Percentiles rank a stretch among this genome's conserved stretches.
Conservation (phyloP, 2,329 filamentous ascomycete species). For the Coleophoma crateriformis region DNA sequence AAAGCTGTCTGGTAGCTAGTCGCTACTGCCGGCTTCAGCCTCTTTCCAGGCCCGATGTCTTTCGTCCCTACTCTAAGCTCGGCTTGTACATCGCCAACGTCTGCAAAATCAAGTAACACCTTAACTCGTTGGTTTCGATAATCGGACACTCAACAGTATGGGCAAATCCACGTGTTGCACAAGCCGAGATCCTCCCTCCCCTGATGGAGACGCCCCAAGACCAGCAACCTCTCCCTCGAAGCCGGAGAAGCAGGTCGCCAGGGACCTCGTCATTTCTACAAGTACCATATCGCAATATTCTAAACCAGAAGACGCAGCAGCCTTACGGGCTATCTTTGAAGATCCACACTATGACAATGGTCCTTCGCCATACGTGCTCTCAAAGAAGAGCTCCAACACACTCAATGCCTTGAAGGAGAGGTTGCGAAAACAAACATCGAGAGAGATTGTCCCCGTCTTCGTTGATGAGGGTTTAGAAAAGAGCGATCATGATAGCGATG, state of each 20-base stretch:
- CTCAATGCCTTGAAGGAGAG: constrained; percentile 40
- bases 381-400: constrained; percentile 31
- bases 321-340: constrained; percentile 21
- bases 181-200: constrained; percentile 21
- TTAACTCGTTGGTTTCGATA: too few relatives aligned
- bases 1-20: too few relatives aligned
- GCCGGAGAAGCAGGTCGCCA: background rate
- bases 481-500: too few relatives aligned
- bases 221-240: constrained; percentile 6
- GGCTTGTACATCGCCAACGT: too few relatives aligned
- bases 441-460: background rate
- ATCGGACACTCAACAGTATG: background rate
- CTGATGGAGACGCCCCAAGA: constrained; percentile 19
- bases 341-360: constrained; percentile 2
- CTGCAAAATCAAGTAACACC: too few relatives aligned
- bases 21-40: too few relatives aligned
- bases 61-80: too few relatives aligned
- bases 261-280: background rate
- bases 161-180: constrained; percentile 17
- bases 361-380: constrained; percentile 28
- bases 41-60: too few relatives aligned
- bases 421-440: constrained; percentile 29
- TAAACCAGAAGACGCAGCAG: constrained; percentile 12
- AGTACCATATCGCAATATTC: constrained; percentile 12
- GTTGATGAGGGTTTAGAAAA: too few relatives aligned